Conservation (phyloP, 1,284 basidiomycete species). For the Apiotrichum domesticum region DNA sequence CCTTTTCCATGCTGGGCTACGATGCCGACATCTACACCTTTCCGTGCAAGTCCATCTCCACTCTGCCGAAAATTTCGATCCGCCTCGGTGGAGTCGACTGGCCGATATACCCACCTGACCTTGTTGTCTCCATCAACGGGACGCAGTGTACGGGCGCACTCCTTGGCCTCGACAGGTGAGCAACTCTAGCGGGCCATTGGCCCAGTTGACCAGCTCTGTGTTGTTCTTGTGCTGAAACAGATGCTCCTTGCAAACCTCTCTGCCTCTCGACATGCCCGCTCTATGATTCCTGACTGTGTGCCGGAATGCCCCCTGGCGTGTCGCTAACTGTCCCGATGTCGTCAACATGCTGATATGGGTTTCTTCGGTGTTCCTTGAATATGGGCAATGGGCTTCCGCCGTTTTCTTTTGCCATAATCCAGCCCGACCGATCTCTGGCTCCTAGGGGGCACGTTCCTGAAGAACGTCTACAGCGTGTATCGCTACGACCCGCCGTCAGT, state of each 20-base stretch:
- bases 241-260: too few relatives aligned
- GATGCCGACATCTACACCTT: constrained; percentile 12
- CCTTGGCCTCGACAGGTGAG: background rate
- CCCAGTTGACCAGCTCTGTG: too few relatives aligned
- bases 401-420: background rate
- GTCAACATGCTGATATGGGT: too few relatives aligned
- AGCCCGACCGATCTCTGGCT: constrained; percentile 57
- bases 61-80: background rate
- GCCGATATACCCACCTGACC: constrained; percentile 4
- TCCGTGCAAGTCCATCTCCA: constrained; percentile 13
- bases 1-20: constrained; percentile 7
- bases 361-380: too few relatives aligned
- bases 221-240: too few relatives aligned
- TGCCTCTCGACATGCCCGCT: too few relatives aligned
- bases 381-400: too few relatives aligned
- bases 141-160: background rate
- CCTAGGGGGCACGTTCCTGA: constrained; percentile 87
- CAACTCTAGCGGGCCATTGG: too few relatives aligned
- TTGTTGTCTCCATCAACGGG: background rate
- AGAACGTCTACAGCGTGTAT: constrained; percentile 53
- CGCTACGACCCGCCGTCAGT: constrained; percentile 48
- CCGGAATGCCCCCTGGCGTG: too few relatives aligned
- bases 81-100: constrained; percentile 5
- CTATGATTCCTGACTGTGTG: too few relatives aligned
- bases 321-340: too few relatives aligned